These are phyloP conservation scores for Penicillium paneum DNA, from an alignment of 2,329 filamentous ascomycete species.

Conservation along the genomic window DNA sequence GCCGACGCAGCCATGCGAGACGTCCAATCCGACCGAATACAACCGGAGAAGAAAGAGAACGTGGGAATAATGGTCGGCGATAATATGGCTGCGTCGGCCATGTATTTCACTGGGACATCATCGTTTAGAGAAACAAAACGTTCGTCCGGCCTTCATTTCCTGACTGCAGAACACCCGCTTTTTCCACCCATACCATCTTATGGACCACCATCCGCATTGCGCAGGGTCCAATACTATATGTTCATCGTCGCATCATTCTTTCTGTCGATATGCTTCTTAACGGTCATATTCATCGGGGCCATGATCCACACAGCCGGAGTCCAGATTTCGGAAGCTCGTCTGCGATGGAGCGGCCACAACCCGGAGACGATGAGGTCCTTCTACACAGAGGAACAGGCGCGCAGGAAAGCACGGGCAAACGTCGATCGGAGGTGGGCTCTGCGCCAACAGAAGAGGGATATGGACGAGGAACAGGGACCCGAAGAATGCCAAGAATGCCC, in stretches of 20 bases:
- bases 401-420: slow-evolving; percentile 56
- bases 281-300: slow-evolving; percentile 71
- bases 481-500: slow-evolving; percentile 64
- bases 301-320: slow-evolving; percentile 64
- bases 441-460: slow-evolving; percentile 38
- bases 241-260: slow-evolving; percentile 69
- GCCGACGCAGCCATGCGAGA: not conserved
- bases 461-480: slow-evolving; percentile 38
- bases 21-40: not conserved
- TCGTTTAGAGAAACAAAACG: slow-evolving; percentile 12
- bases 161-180: slow-evolving; percentile 43
- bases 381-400: slow-evolving; percentile 65
- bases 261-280: slow-evolving; percentile 73
- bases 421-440: slow-evolving; percentile 62
- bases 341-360: slow-evolving; percentile 58
- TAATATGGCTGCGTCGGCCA: not conserved
- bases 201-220: slow-evolving; percentile 66
- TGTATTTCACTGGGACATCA: not conserved
- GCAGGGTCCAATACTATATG: slow-evolving; percentile 61
- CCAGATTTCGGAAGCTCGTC: slow-evolving; percentile 49
- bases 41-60: not conserved
- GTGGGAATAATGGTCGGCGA: not conserved
- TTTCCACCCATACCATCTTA: slow-evolving; percentile 84
- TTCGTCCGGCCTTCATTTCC: slow-evolving; percentile 4
- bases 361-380: slow-evolving; percentile 64